Percentiles rank a stretch among this genome's conserved stretches.
These are phyloP conservation scores for Jaenimonas drosophilae DNA, from an alignment of 208 protist species.

Conservation along the genomic window DNA sequence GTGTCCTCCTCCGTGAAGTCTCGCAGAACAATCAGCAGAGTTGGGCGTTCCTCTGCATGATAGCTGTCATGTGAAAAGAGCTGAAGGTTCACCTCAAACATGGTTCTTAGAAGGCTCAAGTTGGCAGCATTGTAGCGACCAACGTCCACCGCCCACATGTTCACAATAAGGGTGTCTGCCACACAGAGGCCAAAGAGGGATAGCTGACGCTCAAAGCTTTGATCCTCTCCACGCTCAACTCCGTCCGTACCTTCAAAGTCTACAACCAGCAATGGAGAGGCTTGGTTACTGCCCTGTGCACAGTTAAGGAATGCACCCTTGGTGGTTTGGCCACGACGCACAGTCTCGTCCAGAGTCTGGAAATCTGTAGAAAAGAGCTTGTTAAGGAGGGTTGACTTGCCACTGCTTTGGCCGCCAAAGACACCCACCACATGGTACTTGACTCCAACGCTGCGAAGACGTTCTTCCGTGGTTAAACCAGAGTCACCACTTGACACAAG, in stretches of 20 bases:
- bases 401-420: conserved; percentile 94
- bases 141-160: conserved; percentile 96
- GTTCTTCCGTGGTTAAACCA: conserved; percentile 2
- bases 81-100: conserved; percentile 95
- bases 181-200: conserved; percentile 95
- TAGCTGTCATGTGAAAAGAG: conserved; percentile 87
- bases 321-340: conserved; percentile 91
- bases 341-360: conserved; percentile 85
- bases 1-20: conserved; percentile 90
- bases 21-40: conserved; percentile 93
- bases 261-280: conserved; percentile 80
- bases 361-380: conserved; percentile 93
- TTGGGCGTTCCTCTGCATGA: conserved; percentile 83
- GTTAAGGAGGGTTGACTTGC: conserved; percentile 97
- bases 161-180: conserved; percentile 95
- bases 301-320: conserved; percentile 86
- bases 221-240: conserved; percentile 93
- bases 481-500: conserved; percentile 2
- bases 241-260: conserved; percentile 97
- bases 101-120: conserved; percentile 90
- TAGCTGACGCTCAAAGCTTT: conserved; percentile 94
- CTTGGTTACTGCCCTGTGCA: conserved; percentile 11
- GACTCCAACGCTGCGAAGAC: conserved; percentile 30
- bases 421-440: conserved; percentile 90
- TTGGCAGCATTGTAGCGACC: conserved; percentile 94